A percentile compares a stretch with the other conserved stretches of the same genome.
These are phyloP conservation scores for Delphinella strobiligena DNA, from an alignment of 2,329 filamentous ascomycete genomes.

Conservation along the genomic window DNA sequence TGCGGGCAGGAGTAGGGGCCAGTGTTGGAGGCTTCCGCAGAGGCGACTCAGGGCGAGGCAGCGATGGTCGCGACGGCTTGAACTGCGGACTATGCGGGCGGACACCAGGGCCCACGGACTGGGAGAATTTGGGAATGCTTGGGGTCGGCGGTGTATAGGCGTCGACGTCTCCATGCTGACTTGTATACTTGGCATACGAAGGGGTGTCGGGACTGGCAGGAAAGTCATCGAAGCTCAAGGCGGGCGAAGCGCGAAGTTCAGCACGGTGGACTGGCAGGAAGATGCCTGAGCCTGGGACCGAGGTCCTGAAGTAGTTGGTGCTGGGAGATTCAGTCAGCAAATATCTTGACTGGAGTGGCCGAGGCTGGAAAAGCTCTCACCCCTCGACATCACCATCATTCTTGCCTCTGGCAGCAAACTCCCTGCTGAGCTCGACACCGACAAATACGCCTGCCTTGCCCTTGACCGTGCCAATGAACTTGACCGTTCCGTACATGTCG, in stretches of 20 bases:
- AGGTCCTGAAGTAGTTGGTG: slow-evolving; percentile 68
- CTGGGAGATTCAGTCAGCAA: slow-evolving; percentile 20
- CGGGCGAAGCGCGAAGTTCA: slow-evolving; percentile 50
- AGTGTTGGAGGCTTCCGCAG: slow-evolving; percentile 53
- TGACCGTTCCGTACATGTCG: slow-evolving; percentile 80
- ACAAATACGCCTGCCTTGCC: slow-evolving; percentile 88
- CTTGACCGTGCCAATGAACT: slow-evolving; percentile 74
- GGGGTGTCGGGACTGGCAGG: slow-evolving; percentile 60
- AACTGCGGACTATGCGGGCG: slow-evolving; percentile 59
- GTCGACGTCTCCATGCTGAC: slow-evolving; percentile 1
- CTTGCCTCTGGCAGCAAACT: slow-evolving; percentile 76
- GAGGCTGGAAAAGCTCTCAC: slow-evolving; percentile 37
- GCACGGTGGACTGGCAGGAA: slow-evolving; percentile 83
- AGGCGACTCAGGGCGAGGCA: slow-evolving; percentile 83
- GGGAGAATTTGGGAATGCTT: slow-evolving; percentile 67
- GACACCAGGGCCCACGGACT: slow-evolving; percentile 64
- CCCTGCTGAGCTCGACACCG: slow-evolving; percentile 74
- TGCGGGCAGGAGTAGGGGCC: slow-evolving; percentile 44
- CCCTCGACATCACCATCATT: slow-evolving; percentile 95
- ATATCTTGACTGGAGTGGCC: slow-evolving; percentile 1
- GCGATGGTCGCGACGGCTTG: slow-evolving; percentile 59
- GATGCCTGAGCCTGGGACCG: slow-evolving; percentile 71
- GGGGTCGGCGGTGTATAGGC: slow-evolving; percentile 46
- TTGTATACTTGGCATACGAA: slow-evolving; percentile 41
- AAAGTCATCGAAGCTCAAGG: slow-evolving; percentile 40